Percentiles rank a stretch among this genome's conserved stretches.
These are phyloP conservation scores for Yarrowia porcina DNA, from an alignment of 805 yeast genomes.

Conservation along the genomic window DNA sequence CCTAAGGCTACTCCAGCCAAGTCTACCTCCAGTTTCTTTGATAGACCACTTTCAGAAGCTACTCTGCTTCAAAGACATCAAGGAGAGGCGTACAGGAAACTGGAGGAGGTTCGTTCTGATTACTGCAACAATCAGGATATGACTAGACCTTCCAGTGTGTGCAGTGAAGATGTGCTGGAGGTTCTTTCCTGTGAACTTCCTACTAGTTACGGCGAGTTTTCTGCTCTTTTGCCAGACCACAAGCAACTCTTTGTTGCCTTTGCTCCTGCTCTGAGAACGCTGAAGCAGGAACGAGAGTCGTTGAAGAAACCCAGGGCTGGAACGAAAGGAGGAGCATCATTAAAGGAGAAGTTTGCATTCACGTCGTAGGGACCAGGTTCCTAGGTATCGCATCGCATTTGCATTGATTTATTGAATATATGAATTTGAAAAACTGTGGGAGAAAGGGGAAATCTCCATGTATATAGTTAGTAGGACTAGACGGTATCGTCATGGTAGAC, in stretches of 20 bases:
- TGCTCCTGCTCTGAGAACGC: not conserved
- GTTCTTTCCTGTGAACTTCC: not conserved
- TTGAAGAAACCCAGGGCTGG: not conserved
- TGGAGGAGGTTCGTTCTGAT: conserved; percentile 2
- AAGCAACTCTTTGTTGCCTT: not conserved
- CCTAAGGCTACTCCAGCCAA: not conserved
- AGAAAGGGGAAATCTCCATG: no score
- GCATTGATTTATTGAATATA: conserved; percentile 9
- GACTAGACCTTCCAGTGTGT: not conserved
- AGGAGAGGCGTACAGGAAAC: not conserved
- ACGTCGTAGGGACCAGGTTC: not conserved
- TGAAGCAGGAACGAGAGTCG: not conserved
- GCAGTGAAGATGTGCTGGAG: conserved; percentile 6
- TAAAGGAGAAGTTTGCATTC: conserved; percentile 4
- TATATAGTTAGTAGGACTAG: conserved; percentile 22
- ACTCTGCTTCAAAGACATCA: not conserved
- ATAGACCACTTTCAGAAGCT: not conserved
- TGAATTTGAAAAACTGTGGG: no score
- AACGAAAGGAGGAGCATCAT: not conserved
- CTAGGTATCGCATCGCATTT: not conserved
- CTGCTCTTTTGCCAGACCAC: not conserved
- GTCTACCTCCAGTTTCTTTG: not conserved
- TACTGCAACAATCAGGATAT: not conserved
- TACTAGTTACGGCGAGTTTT: not conserved
- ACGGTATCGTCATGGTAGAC: conserved; percentile 58